Evolutionary conservation across 768 basidiomycete genomes (phyloP).

Genomic region (Lactifluus pinguis): DNA sequence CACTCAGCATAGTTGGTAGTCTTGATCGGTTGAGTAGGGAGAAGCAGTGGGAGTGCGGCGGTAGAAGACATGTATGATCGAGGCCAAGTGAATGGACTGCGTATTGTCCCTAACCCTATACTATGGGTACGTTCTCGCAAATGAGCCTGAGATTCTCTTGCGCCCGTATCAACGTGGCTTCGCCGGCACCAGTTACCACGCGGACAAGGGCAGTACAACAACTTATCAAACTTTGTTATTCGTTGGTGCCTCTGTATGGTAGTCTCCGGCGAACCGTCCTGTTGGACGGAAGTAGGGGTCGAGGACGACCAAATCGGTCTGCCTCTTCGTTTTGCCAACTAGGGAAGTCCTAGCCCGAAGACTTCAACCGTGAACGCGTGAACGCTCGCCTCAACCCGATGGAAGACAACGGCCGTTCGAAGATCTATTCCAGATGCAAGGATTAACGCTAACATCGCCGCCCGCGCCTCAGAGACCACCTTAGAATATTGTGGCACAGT

Average conservation of each 20-base stretch:
- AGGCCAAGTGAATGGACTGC: not conserved
- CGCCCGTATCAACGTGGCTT: too few relatives aligned
- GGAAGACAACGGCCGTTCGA: slow-evolving; percentile 62
- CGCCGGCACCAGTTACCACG: too few relatives aligned
- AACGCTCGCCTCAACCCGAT: slow-evolving; percentile 70
- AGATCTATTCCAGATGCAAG: slow-evolving; percentile 84
- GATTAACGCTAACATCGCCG: slow-evolving; percentile 73
- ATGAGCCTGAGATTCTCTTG: too few relatives aligned
- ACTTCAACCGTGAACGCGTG: too few relatives aligned
- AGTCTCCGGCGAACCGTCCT: too few relatives aligned
- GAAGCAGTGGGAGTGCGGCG: slow-evolving; percentile 40
- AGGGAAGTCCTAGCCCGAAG: too few relatives aligned
- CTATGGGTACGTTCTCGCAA: not conserved
- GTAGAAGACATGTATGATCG: not conserved
- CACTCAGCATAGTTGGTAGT: slow-evolving; percentile 50
- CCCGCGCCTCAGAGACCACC: slow-evolving; percentile 48
- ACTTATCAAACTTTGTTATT: too few relatives aligned
- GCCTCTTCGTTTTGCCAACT: too few relatives aligned
- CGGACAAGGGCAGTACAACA: too few relatives aligned
- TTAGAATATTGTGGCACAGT: slow-evolving; percentile 77
- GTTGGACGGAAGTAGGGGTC: too few relatives aligned
- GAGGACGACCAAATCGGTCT: too few relatives aligned
- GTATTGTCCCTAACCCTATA: not conserved
- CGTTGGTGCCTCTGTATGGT: too few relatives aligned
- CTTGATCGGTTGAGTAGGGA: slow-evolving; percentile 38